These are phyloP conservation scores for Talaromyces sp. DNA, from an alignment of 2,329 filamentous ascomycete genomes.

Conservation along the genomic window DNA sequence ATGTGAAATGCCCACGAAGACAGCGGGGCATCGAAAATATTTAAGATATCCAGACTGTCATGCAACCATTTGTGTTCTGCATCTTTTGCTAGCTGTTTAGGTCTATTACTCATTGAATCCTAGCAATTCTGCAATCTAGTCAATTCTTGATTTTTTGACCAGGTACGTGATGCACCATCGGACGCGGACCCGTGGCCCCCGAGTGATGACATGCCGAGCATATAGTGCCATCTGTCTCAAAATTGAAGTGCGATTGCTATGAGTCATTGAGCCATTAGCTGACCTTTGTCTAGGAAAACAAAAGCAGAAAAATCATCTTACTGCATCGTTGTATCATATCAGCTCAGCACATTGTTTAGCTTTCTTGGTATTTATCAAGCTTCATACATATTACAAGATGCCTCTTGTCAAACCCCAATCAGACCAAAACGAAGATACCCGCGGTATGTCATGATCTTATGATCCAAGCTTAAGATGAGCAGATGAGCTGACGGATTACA, in stretches of 20 bases:
- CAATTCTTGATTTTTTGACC: background rate
- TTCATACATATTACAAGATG: conserved; percentile 31
- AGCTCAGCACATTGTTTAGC: background rate
- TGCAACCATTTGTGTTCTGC: background rate
- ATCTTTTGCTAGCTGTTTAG: no score
- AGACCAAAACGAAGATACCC: conserved; percentile 47
- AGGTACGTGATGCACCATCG: conserved; percentile 8
- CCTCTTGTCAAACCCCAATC: conserved; percentile 40
- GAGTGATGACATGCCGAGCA: background rate
- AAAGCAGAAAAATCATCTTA: background rate
- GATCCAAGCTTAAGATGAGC: no score
- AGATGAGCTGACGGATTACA: conserved; percentile 5
- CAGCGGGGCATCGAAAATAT: conserved; percentile 12
- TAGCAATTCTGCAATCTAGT: background rate
- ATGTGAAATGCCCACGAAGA: conserved; percentile 8
- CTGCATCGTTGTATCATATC: background rate
- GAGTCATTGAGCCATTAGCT: conserved; percentile 4
- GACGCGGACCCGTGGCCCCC: conserved; percentile 1
- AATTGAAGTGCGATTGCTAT: background rate
- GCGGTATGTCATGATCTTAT: conserved; percentile 37
- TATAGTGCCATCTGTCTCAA: background rate
- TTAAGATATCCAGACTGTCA: background rate
- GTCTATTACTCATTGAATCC: background rate
- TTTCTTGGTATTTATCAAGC: background rate
- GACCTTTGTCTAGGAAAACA: background rate